Evolutionary conservation across 2,329 filamentous ascomycete genomes (phyloP).

Genomic region (Aureobasidium sp.): DNA sequence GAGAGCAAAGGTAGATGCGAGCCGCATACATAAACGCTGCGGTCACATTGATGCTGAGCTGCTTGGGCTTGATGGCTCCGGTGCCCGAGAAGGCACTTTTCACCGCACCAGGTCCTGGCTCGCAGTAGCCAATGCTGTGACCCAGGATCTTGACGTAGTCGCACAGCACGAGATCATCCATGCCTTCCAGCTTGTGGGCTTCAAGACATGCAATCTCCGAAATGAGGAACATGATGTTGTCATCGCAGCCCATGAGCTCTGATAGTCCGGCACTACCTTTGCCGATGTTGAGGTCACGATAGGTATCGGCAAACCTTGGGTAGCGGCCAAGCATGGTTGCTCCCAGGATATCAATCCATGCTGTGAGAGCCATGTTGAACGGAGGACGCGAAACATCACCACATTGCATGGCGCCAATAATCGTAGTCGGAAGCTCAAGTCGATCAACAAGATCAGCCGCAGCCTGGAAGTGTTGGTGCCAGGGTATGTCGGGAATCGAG

Average conservation of each 20-base stretch:
- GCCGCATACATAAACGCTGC: constrained; percentile 85
- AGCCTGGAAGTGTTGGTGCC: constrained; percentile 95
- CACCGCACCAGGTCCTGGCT: constrained; percentile 39
- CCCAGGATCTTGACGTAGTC: constrained; percentile 83
- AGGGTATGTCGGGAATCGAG: constrained; percentile 81
- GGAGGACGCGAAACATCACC: constrained; percentile 51
- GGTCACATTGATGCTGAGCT: constrained; percentile 83
- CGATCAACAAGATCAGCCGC: constrained; percentile 78
- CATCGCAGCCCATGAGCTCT: constrained; percentile 95
- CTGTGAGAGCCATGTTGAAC: constrained; percentile 90
- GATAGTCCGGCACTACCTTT: constrained; percentile 64
- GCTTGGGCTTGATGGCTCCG: constrained; percentile 71
- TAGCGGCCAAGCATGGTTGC: constrained; percentile 83
- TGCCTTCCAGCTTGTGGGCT: constrained; percentile 72
- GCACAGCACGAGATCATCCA: constrained; percentile 80
- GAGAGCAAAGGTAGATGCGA: constrained; percentile 91
- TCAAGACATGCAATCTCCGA: constrained; percentile 96
- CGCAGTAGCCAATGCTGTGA: constrained; percentile 76
- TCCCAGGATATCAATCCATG: constrained; percentile 96
- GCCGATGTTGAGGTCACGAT: constrained; percentile 80
- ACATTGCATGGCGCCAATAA: constrained; percentile 46
- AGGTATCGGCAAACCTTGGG: constrained; percentile 87
- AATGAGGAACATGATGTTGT: constrained; percentile 95
- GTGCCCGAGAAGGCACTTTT: constrained; percentile 51
- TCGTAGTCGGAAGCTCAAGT: constrained; percentile 66